These are phyloP conservation scores for Amoebophrya sp. DNA, from an alignment of 169 alveolate genomes.

Conservation along the genomic window DNA sequence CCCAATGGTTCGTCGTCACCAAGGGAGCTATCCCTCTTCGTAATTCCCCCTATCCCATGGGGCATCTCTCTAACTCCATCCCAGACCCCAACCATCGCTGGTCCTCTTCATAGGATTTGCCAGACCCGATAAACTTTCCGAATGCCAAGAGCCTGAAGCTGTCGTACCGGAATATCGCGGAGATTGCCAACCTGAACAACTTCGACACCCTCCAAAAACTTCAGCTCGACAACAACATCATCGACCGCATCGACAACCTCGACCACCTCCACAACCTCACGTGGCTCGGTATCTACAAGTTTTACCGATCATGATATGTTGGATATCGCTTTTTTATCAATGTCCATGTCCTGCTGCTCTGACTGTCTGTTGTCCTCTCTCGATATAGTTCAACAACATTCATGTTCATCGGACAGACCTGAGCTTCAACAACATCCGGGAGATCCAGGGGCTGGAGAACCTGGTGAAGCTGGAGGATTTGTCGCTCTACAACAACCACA, in stretches of 20 bases:
- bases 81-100: neutral
- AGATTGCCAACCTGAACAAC: neutral
- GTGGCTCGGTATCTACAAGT: slow-evolving; percentile 62
- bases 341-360: too few relatives aligned
- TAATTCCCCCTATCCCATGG: too few relatives aligned
- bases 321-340: too few relatives aligned
- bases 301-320: too few relatives aligned
- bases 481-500: slow-evolving; percentile 45
- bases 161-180: neutral
- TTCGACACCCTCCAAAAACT: slow-evolving; percentile 33
- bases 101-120: too few relatives aligned
- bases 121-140: neutral
- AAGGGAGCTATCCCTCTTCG: too few relatives aligned
- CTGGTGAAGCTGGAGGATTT: slow-evolving; percentile 47
- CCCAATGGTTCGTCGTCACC: too few relatives aligned
- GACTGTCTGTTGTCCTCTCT: too few relatives aligned
- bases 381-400: too few relatives aligned
- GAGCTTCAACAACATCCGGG: slow-evolving; percentile 45
- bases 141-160: neutral
- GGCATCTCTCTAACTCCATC: too few relatives aligned
- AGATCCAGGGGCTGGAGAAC: slow-evolving; percentile 50
- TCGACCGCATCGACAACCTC: slow-evolving; percentile 47
- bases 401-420: too few relatives aligned
- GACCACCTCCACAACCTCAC: slow-evolving; percentile 48
- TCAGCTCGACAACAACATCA: slow-evolving; percentile 57